A percentile compares a stretch with the other conserved stretches of the same genome.
Conservation (phyloP, 1,139 yeast species). For the Scheffersomyces quercinus region DNA sequence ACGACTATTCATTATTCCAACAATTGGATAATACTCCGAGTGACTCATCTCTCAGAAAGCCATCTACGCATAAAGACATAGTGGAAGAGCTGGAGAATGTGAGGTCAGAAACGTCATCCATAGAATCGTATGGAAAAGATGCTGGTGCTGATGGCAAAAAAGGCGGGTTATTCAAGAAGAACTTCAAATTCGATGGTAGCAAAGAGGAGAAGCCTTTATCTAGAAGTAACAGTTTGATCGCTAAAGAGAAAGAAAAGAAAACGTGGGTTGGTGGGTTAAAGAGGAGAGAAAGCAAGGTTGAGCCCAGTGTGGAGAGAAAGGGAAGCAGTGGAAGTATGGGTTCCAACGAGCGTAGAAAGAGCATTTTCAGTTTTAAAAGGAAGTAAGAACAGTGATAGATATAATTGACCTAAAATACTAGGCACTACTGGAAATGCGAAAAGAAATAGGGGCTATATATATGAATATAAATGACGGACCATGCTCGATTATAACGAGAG, state of each 20-base stretch:
- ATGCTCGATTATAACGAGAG: too few species aligned
- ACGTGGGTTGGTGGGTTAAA: constrained; percentile 47
- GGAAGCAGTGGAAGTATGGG: constrained; percentile 12
- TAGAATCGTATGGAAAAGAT: constrained; percentile 7
- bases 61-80: constrained; percentile 8
- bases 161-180: constrained; percentile 30
- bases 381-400: constrained; percentile 12
- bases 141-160: constrained; percentile 7
- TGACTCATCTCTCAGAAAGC: constrained; percentile 12
- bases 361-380: constrained; percentile 42
- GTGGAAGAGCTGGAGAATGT: constrained; percentile 10
- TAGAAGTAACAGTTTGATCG: constrained; percentile 8
- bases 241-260: constrained; percentile 31
- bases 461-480: too few species aligned
- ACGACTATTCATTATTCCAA: constrained; percentile 18
- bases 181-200: constrained; percentile 26
- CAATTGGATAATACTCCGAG: constrained; percentile 6
- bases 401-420: too few species aligned
- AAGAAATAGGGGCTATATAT: too few species aligned
- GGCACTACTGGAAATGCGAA: too few species aligned
- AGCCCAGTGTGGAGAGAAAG: constrained; percentile 6
- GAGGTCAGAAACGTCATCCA: constrained; percentile 8
- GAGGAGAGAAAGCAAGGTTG: constrained; percentile 30
- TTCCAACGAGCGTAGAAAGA: constrained; percentile 25
- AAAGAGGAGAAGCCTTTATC: constrained; percentile 12